A percentile compares a stretch with the other conserved stretches of the same genome.
These are phyloP conservation scores for Russula sp. DNA, from an alignment of 768 basidiomycete species.

Conservation along the genomic window DNA sequence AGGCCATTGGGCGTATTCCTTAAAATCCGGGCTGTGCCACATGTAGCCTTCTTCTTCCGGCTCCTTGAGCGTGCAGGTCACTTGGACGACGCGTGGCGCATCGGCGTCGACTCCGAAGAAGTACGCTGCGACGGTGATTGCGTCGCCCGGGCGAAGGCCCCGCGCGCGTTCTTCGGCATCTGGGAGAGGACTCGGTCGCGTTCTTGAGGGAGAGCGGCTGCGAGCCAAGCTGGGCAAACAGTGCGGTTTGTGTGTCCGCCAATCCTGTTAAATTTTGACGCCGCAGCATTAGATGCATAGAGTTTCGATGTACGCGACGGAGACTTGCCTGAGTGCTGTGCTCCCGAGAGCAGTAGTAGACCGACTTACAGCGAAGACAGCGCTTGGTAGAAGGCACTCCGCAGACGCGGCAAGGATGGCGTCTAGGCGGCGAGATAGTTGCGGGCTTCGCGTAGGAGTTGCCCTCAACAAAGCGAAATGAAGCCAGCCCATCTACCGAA, in stretches of 20 bases:
- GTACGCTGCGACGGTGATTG: conserved; percentile 11
- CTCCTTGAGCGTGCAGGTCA: conserved; percentile 11
- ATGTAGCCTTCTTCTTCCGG: conserved; percentile 18
- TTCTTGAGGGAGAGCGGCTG: conserved; percentile 17
- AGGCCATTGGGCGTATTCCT: conserved; percentile 21
- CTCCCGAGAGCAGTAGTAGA: conserved; percentile 18
- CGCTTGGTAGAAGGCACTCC: conserved; percentile 15
- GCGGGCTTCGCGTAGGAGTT: conserved; percentile 5
- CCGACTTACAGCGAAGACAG: conserved; percentile 17
- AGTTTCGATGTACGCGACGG: too few relatives aligned
- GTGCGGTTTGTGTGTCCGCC: conserved; percentile 16
- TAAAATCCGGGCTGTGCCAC: conserved; percentile 17
- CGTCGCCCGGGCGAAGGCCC: conserved; percentile 15
- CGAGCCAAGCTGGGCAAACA: conserved; percentile 12
- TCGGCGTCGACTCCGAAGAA: conserved; percentile 18
- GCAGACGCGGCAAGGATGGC: conserved; percentile 19
- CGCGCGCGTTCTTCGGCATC: conserved; percentile 8
- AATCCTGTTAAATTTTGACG: conserved; percentile 6
- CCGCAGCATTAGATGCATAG: neutral
- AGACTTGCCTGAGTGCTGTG: conserved; percentile 10
- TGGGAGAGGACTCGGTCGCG: conserved; percentile 6
- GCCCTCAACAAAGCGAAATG: conserved; percentile 5
- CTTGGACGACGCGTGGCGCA: conserved; percentile 12
- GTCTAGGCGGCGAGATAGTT: conserved; percentile 5
- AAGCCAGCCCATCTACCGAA: neutral